Base-by-base conservation (phyloP, 257 asterid genomes). In the Henckelia pumila region DNA sequence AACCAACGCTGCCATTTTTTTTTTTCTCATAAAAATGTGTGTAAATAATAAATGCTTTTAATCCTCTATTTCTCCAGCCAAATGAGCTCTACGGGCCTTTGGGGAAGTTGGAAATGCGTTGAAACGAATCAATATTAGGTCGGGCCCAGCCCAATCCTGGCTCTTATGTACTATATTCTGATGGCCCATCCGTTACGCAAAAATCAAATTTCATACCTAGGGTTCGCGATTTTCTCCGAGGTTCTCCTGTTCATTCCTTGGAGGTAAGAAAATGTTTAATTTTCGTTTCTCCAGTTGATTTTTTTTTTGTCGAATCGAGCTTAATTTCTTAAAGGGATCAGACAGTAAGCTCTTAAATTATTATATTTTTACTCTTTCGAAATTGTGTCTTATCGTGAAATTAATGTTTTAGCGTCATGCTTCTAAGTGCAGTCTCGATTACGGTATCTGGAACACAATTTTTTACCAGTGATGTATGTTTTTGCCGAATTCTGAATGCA, bases 161-260 rank as follows among this genome's bases (percentile, higher is more conserved):
- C 20, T 16, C 16, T 16, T 1, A 44, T 20, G 33, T 59, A 14
- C 19, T 17, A 16, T 73, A 28, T 28, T 5, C 37, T 30, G 24
- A 4, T 49, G 10, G 26, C 63, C 9, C 17, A 14, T 21, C 19
- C 22, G 32, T 1, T 59, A 10, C 11, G 44, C n/a, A 59, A 16
- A 44, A 1, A 28, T 59, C 35, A 20, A 30, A 9, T 52, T 50
- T 40, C 57, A 37, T 22, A 19, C 32, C 63, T 75, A 79, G 83
- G 84, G 79, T 73, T 80, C 77, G 30, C 20, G 37, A 20, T 19
- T 53, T 66, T 20, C 64, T 33, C 57, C 33, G 37, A 0, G n/a
- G 29, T 71, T 59, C 75, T 61, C 67, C 64, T 56, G 63, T 65
- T 28, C 78, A 40, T 63, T 69, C 26, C 70, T 64, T 71, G 53